Evolutionary conservation across 1,284 basidiomycete genomes (phyloP).

Genomic region (Cutaneotrichosporon arboriforme): DNA sequence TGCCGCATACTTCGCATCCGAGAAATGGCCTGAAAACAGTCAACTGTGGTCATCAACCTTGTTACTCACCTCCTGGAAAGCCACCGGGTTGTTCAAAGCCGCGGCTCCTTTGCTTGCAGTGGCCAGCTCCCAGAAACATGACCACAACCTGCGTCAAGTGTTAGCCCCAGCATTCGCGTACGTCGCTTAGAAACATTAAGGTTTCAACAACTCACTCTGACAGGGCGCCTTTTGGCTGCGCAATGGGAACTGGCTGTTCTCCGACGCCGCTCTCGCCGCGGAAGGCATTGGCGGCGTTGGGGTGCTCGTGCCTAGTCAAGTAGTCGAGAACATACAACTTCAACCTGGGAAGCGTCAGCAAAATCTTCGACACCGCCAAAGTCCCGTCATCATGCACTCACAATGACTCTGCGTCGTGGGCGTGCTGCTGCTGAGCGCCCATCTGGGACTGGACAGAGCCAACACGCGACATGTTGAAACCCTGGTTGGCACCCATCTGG

Average conservation of each 20-base stretch:
- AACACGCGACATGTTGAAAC: slow-evolving; percentile 32
- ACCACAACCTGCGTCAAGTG: slow-evolving; percentile 41
- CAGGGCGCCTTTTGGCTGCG: slow-evolving; percentile 45
- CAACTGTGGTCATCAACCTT: background rate
- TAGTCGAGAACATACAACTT: slow-evolving; percentile 46
- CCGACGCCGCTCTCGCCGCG: slow-evolving; percentile 40
- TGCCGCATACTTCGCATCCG: slow-evolving; percentile 25
- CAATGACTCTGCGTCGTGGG: slow-evolving; percentile 33
- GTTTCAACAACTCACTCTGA: slow-evolving; percentile 40
- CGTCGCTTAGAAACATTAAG: too few species aligned
- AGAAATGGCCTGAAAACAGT: slow-evolving; percentile 30
- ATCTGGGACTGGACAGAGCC: slow-evolving; percentile 30
- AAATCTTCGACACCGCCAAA: background rate
- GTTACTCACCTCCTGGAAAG: slow-evolving; percentile 42
- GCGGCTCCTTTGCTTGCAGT: slow-evolving; percentile 42
- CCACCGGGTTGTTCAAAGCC: slow-evolving; percentile 38
- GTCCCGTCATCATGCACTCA: slow-evolving; percentile 20
- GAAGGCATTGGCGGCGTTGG: slow-evolving; percentile 36
- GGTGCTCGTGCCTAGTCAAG: slow-evolving; percentile 39
- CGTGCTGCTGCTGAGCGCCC: slow-evolving; percentile 7
- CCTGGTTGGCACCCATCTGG: slow-evolving; percentile 17
- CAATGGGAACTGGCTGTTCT: slow-evolving; percentile 42
- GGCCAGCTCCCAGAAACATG: slow-evolving; percentile 49
- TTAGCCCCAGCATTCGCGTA: slow-evolving; percentile 2
- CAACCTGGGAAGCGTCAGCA: slow-evolving; percentile 29